Conservation (phyloP, 2,329 filamentous ascomycete genomes). For the Diplodia corticola region DNA sequence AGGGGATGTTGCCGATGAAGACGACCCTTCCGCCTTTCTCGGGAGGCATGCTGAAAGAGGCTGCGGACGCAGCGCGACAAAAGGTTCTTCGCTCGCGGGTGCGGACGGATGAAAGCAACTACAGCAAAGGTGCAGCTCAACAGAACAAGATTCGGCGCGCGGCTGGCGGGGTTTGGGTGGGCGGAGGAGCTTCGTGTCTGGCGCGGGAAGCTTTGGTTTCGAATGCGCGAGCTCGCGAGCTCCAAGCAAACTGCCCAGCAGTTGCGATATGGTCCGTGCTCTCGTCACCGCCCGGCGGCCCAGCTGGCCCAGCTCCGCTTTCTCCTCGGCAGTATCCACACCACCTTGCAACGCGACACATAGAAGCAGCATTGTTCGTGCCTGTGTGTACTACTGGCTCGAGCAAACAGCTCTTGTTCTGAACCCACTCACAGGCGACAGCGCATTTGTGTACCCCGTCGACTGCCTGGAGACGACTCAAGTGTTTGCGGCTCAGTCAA, state of each 20-base stretch:
- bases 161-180: neutral
- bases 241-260: conserved; percentile 4
- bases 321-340: neutral
- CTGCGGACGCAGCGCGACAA: conserved; percentile 3
- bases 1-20: conserved; percentile 85
- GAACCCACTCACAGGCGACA: neutral
- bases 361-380: too few species aligned
- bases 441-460: neutral
- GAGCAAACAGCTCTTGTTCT: neutral
- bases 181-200: neutral
- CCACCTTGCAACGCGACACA: neutral
- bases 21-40: conserved; percentile 77
- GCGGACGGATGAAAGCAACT: neutral
- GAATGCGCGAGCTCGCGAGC: neutral
- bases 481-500: neutral
- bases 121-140: neutral
- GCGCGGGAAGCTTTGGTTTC: neutral
- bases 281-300: neutral
- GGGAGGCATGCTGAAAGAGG: conserved; percentile 53
- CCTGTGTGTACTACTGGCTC: too few species aligned
- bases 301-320: neutral
- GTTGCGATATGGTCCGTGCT: neutral
- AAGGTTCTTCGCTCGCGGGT: neutral
- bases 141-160: neutral
- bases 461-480: neutral